These are phyloP conservation scores for Saccharomycopsis guyanensis DNA, from an alignment of 805 yeast species.

Conservation along the genomic window DNA sequence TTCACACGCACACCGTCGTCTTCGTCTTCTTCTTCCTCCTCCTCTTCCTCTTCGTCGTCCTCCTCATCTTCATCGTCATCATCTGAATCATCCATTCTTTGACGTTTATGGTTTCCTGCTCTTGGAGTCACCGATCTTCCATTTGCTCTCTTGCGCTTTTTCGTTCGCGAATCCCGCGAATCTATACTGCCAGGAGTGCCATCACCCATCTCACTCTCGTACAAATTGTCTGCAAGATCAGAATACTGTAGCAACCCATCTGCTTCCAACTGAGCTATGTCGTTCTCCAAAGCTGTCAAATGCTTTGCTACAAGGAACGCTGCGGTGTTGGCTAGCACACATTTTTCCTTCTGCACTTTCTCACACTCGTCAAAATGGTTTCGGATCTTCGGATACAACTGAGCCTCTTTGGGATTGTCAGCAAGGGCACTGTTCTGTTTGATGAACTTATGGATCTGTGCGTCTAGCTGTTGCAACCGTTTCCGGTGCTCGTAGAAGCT, in stretches of 20 bases:
- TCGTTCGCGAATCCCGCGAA: background rate
- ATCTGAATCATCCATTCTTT: slow-evolving; percentile 23
- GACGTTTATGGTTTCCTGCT: slow-evolving; percentile 23
- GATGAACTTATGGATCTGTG: slow-evolving; percentile 75
- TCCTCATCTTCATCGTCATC: slow-evolving; percentile 9
- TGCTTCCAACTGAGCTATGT: slow-evolving; percentile 63
- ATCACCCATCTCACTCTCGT: slow-evolving; percentile 22
- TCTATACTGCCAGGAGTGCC: background rate
- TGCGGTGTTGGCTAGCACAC: slow-evolving; percentile 75
- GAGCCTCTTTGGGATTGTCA: slow-evolving; percentile 75
- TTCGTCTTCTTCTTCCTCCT: background rate
- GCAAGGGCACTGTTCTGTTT: slow-evolving; percentile 75
- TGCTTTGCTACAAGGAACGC: slow-evolving; percentile 72
- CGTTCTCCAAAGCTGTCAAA: slow-evolving; percentile 62
- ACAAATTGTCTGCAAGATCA: slow-evolving; percentile 30
- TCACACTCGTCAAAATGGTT: slow-evolving; percentile 57
- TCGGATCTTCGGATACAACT: slow-evolving; percentile 53
- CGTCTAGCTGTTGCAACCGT: slow-evolving; percentile 62
- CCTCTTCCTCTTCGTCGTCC: slow-evolving; percentile 23
- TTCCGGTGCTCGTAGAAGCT: slow-evolving; percentile 58
- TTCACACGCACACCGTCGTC: background rate
- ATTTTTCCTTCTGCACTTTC: slow-evolving; percentile 68
- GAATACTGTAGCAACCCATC: slow-evolving; percentile 72
- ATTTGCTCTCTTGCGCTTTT: background rate
- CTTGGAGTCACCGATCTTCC: background rate